These are phyloP conservation scores for Zoysia pacifica DNA, from an alignment of 176 grass and related monocot genomes.

Conservation along the genomic window DNA sequence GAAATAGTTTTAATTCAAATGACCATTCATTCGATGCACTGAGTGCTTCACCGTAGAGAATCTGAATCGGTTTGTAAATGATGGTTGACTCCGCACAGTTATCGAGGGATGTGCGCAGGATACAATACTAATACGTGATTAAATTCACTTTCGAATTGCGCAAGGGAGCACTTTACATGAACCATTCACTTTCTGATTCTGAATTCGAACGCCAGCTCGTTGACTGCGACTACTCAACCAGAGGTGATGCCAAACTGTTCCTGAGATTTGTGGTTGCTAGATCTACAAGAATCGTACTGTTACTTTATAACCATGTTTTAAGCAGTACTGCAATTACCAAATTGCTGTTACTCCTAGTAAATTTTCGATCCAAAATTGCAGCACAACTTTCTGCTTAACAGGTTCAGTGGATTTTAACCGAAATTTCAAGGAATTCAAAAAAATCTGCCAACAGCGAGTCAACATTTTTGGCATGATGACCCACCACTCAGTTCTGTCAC, in stretches of 20 bases:
- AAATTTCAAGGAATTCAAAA: neutral
- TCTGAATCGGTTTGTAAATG: too few relatives aligned
- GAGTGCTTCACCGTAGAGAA: too few relatives aligned
- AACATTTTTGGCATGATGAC: neutral
- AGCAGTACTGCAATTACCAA: neutral
- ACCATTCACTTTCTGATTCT: constrained; percentile 3
- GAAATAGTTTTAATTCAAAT: too few relatives aligned
- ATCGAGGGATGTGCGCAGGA: neutral
- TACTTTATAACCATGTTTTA: neutral
- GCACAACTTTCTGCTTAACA: neutral
- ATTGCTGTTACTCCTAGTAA: neutral
- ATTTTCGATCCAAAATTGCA: neutral
- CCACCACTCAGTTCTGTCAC: too few relatives aligned
- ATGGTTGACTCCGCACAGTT: neutral
- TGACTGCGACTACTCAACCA: neutral
- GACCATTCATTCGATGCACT: too few relatives aligned
- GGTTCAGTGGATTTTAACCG: neutral
- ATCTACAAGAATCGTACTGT: neutral
- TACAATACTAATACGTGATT: neutral
- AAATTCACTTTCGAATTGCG: neutral
- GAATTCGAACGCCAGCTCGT: neutral
- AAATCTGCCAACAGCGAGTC: neutral
- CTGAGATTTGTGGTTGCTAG: constrained; percentile 8
- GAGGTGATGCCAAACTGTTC: neutral
- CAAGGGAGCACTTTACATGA: neutral